A percentile compares a stretch with the other conserved stretches of the same genome.
Evolutionary conservation across 768 basidiomycete genomes (phyloP).

Genomic region (Mycena latifolia): DNA sequence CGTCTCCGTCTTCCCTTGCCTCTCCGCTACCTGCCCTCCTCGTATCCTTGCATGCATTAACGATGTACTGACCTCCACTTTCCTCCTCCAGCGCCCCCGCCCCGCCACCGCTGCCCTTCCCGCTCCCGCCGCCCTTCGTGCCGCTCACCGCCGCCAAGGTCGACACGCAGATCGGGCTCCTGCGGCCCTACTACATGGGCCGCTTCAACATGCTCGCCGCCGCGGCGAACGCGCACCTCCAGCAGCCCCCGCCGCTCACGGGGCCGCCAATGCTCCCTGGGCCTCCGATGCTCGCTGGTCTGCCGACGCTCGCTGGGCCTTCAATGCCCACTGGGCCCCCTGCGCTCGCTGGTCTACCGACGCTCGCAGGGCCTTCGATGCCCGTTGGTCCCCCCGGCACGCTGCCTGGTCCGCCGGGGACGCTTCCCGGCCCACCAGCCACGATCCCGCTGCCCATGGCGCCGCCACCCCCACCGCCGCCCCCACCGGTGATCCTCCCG

Average conservation of each 20-base stretch:
- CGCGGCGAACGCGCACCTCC: conserved; percentile 30
- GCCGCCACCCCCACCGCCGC: conserved; percentile 34
- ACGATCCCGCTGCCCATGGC: conserved; percentile 1
- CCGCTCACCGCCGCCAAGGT: conserved; percentile 74
- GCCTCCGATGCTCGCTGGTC: conserved; percentile 9
- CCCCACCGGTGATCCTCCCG: conserved; percentile 33
- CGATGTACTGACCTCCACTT: background rate
- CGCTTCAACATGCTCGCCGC: conserved; percentile 58
- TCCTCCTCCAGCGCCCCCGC: conserved; percentile 66
- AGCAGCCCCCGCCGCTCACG: conserved; percentile 24
- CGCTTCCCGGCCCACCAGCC: conserved; percentile 16
- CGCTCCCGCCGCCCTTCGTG: conserved; percentile 86
- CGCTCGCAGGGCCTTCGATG: conserved; percentile 5
- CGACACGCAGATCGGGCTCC: conserved; percentile 87
- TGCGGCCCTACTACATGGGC: conserved; percentile 79
- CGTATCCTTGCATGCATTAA: no score
- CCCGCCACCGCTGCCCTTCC: conserved; percentile 86
- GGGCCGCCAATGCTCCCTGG: conserved; percentile 38
- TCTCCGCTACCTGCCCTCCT: background rate
- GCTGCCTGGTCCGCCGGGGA: no score
- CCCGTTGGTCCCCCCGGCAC: no score
- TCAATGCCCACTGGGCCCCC: no score
- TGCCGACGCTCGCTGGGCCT: no score
- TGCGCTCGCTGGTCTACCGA: conserved; percentile 13
- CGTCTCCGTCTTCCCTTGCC: no score